Conservation (phyloP, 2,329 filamentous ascomycete species). For the Cordyceps tenuipes region DNA sequence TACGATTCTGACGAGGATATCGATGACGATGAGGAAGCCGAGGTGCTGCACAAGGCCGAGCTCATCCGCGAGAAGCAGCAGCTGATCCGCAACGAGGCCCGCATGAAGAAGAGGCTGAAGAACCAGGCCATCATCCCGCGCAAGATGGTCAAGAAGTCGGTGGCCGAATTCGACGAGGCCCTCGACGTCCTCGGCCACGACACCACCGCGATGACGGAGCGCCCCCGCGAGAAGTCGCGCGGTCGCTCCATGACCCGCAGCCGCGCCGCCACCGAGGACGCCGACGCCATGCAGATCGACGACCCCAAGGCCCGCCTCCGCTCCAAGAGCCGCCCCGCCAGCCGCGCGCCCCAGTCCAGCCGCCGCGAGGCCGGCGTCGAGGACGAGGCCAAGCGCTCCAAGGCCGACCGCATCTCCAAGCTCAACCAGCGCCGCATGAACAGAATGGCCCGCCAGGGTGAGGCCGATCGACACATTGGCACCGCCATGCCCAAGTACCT, state of each 20-base stretch:
- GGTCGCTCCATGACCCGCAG: conserved; percentile 62
- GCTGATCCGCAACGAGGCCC: conserved; percentile 86
- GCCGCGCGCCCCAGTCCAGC: conserved; percentile 48
- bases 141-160: conserved; percentile 67
- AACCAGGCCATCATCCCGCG: conserved; percentile 91
- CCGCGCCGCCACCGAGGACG: conserved; percentile 54
- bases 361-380: conserved; percentile 70
- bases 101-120: conserved; percentile 94
- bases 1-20: conserved; percentile 80
- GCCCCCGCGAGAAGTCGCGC: conserved; percentile 60
- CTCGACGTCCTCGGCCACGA: conserved; percentile 83
- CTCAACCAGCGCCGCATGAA: conserved; percentile 98
- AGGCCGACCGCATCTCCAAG: conserved; percentile 82
- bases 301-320: conserved; percentile 49
- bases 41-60: conserved; percentile 84
- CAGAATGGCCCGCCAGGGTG: conserved; percentile 91
- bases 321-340: conserved; percentile 57
- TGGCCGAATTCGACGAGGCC: conserved; percentile 79
- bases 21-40: conserved; percentile 81
- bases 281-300: conserved; percentile 67
- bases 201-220: conserved; percentile 62
- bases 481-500: conserved; percentile 83
- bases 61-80: conserved; percentile 91
- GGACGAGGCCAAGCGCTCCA: conserved; percentile 56
- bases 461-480: conserved; percentile 84